Conservation (phyloP, 2,329 filamentous ascomycete genomes). For the Xylariaceae sp. region DNA sequence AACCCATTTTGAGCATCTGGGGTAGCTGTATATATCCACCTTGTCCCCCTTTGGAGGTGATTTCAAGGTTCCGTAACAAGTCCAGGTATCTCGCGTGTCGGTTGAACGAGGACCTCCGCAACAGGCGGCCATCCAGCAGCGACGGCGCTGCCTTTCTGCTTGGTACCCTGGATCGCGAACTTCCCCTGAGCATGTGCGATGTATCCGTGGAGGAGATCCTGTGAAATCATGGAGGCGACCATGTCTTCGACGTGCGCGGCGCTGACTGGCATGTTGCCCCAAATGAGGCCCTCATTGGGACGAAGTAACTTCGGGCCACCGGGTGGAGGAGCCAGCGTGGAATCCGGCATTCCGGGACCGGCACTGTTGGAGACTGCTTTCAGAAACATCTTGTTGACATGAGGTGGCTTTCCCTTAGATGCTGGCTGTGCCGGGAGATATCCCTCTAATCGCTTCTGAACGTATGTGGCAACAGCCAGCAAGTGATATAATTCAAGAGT, state of each 20-base stretch:
- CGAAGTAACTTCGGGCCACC: slow-evolving; percentile 44
- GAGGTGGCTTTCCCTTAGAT: slow-evolving; percentile 31
- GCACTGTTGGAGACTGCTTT: slow-evolving; percentile 45
- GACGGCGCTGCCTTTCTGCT: slow-evolving; percentile 58
- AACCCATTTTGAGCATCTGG: too few relatives aligned
- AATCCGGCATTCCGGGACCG: slow-evolving; percentile 22
- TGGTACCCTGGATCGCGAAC: slow-evolving; percentile 79
- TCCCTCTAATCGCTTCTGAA: slow-evolving; percentile 61
- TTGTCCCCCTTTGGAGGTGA: too few relatives aligned
- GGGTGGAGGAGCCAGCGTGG: slow-evolving; percentile 44
- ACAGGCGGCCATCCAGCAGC: slow-evolving; percentile 72
- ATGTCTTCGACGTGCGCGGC: slow-evolving; percentile 70
- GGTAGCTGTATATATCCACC: too few relatives aligned
- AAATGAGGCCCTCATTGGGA: slow-evolving; percentile 57
- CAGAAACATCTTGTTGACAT: slow-evolving; percentile 49
- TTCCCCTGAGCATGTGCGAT: slow-evolving; percentile 71
- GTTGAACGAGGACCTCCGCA: slow-evolving; percentile 62
- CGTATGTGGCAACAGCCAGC: slow-evolving; percentile 56
- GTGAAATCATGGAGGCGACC: slow-evolving; percentile 70
- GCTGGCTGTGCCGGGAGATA: slow-evolving; percentile 40
- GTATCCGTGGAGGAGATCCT: slow-evolving; percentile 79
- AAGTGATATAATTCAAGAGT: slow-evolving; percentile 71
- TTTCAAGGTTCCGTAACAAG: too few relatives aligned
- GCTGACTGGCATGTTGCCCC: slow-evolving; percentile 57
- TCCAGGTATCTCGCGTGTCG: slow-evolving; percentile 16